These are phyloP conservation scores for Diaporthe velutina DNA, from an alignment of 2,329 filamentous ascomycete species.

Conservation along the genomic window DNA sequence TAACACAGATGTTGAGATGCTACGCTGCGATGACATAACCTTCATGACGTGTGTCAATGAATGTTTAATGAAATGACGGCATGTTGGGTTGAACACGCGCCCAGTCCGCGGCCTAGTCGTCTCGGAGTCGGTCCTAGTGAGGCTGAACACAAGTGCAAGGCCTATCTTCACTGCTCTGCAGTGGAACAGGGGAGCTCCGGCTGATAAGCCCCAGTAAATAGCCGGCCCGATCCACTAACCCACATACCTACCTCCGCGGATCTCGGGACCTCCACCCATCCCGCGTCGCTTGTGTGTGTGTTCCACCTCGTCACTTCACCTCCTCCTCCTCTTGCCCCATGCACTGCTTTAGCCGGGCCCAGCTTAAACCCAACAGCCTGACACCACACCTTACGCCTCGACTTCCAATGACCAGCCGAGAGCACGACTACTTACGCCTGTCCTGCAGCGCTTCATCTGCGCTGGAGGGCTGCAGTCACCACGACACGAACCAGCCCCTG, in stretches of 20 bases:
- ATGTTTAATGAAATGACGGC: neutral
- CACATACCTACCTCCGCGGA: neutral
- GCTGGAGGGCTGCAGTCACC: neutral
- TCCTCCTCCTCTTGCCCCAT: neutral
- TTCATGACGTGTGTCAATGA: neutral
- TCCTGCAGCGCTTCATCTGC: neutral
- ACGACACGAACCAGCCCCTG: too few relatives aligned
- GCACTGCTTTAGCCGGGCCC: neutral
- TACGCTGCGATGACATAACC: neutral
- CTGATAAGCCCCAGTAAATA: slow-evolving; percentile 30
- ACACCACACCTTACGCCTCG: neutral
- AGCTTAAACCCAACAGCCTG: neutral
- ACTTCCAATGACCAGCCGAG: neutral
- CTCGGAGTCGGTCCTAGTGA: neutral
- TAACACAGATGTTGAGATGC: neutral
- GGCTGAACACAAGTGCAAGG: neutral
- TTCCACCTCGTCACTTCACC: neutral
- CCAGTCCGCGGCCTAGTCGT: neutral
- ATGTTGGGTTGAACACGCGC: neutral
- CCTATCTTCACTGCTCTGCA: neutral
- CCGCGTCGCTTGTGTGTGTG: slow-evolving; percentile 8
- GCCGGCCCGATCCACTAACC: slow-evolving; percentile 25
- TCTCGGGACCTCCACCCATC: slow-evolving; percentile 25
- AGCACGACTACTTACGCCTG: neutral
- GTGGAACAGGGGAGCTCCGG: neutral